phyloP scores from a whole-genome alignment of 75 land plant species.

The Larix kaempferi region DNA sequence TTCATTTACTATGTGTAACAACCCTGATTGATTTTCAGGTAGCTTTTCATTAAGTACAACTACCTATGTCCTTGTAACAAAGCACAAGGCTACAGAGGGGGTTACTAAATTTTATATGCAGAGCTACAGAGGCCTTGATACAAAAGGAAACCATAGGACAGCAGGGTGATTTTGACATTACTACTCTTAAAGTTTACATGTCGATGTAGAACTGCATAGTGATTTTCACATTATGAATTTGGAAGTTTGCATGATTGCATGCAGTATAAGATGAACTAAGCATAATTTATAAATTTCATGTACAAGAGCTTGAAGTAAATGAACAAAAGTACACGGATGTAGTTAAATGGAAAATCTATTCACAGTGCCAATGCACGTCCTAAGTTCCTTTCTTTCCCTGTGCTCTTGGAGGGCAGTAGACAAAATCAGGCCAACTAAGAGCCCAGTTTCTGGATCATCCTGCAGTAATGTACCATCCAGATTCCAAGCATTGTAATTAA shows the following conservation, averaged over 20 bases:
- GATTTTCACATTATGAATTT: no score
- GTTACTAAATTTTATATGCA: no score
- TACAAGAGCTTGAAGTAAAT: background rate
- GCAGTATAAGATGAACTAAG: background rate
- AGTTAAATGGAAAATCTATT: background rate
- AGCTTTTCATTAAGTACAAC: no score
- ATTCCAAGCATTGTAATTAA: background rate
- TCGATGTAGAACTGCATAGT: no score
- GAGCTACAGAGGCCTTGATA: no score
- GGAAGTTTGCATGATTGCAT: background rate
- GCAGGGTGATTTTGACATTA: no score
- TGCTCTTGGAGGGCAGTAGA: background rate
- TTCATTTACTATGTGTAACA: no score
- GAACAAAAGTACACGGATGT: background rate
- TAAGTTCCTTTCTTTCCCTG: background rate
- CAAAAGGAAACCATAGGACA: no score
- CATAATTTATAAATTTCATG: background rate
- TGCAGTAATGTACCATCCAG: background rate
- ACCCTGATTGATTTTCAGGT: no score
- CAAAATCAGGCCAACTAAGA: background rate
- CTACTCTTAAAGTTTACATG: no score
- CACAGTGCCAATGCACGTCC: background rate
- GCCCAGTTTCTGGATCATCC: background rate
- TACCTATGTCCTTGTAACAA: no score
- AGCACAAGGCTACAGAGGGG: no score